phyloP scores from a whole-genome alignment of 257 asterid genomes.

The Schizonepeta tenuifolia region DNA sequence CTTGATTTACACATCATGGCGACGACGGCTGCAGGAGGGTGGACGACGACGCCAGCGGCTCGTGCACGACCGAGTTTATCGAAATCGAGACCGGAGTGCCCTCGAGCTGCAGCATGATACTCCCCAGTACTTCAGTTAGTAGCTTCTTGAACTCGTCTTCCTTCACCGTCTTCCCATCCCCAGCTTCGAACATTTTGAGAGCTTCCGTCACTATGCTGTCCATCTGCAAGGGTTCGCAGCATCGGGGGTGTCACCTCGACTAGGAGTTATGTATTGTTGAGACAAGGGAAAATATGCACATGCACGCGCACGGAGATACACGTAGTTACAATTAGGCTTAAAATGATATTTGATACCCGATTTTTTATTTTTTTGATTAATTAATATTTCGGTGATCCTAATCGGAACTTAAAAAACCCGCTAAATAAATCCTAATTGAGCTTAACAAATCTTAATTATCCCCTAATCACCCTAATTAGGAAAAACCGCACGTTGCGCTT shows the following conservation, averaged over 20 bases:
- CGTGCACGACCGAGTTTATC: constrained; percentile 80
- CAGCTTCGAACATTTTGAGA: constrained; percentile 59
- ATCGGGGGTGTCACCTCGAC: background rate
- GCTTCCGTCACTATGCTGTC: constrained; percentile 64
- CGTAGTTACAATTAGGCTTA: too few relatives aligned
- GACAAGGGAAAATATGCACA: background rate
- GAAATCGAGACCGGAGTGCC: constrained; percentile 82
- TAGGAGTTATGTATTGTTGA: background rate
- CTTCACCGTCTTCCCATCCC: constrained; percentile 66
- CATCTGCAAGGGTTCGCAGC: constrained; percentile 50
- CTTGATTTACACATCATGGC: constrained; percentile 23
- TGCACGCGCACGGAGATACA: too few relatives aligned
- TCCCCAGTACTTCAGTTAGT: constrained; percentile 67
- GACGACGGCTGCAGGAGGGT: constrained; percentile 65
- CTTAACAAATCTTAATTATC: too few relatives aligned
- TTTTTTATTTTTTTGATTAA: too few relatives aligned
- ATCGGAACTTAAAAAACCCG: too few relatives aligned
- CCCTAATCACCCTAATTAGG: too few relatives aligned
- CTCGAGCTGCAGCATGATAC: constrained; percentile 80
- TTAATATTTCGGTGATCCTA: too few relatives aligned
- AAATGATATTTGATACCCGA: too few relatives aligned
- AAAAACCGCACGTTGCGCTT: too few relatives aligned
- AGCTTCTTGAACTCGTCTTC: constrained; percentile 92
- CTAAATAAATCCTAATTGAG: too few relatives aligned
- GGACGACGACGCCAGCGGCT: constrained; percentile 72